phyloP scores from a whole-genome alignment of 169 alveolate genomes.

The Plasmodium inui region DNA sequence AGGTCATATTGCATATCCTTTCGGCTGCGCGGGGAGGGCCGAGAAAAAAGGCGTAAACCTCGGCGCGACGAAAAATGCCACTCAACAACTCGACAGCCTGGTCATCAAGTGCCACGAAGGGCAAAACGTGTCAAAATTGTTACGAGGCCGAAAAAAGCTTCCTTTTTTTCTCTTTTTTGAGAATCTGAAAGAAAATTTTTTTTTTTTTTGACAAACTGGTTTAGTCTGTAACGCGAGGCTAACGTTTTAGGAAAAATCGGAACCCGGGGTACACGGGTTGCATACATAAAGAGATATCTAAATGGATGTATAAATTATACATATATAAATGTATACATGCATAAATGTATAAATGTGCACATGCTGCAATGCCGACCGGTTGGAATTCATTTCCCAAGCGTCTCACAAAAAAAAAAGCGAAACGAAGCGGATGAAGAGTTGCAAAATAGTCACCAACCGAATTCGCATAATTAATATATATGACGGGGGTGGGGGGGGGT shows the following conservation, averaged over 20 bases:
- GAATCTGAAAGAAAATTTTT: background rate
- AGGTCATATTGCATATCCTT: background rate
- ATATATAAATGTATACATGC: too few species aligned
- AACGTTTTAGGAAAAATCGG: background rate
- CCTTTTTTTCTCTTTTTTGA: background rate
- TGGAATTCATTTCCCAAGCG: background rate
- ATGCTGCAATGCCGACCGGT: background rate
- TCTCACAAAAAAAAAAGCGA: background rate
- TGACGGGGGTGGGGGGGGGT: background rate
- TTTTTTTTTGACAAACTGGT: background rate
- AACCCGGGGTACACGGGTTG: background rate
- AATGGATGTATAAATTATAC: background rate
- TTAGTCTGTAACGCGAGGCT: background rate
- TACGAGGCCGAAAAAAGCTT: background rate
- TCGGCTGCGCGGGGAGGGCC: background rate
- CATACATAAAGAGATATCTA: background rate
- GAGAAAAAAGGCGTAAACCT: background rate
- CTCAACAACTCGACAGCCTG: background rate
- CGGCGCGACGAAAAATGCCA: background rate
- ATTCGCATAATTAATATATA: background rate
- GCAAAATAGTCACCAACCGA: background rate
- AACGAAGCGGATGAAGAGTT: background rate
- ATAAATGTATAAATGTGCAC: background rate
- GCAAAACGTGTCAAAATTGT: background rate
- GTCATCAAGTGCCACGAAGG: slow-evolving; percentile 5